A percentile compares a stretch with the other conserved stretches of the same genome.
phyloP scores from a whole-genome alignment of 768 basidiomycete species.

The Lanmaoa pseudosensibilis region DNA sequence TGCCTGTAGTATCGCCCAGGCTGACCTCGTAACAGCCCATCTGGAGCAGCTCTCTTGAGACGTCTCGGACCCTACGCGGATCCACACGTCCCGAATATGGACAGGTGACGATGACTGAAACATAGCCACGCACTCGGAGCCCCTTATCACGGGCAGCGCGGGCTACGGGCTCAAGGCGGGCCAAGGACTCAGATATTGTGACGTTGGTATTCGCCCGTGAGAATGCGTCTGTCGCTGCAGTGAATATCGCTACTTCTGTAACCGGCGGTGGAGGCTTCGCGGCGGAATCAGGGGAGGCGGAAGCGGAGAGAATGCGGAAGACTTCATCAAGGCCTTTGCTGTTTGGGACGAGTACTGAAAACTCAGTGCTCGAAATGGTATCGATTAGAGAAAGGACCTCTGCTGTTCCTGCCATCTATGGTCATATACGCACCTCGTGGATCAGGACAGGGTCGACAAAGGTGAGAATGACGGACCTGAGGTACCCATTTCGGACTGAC shows the following conservation, averaged over 20 bases:
- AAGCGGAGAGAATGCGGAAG: constrained; percentile 48
- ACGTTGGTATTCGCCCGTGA: constrained; percentile 83
- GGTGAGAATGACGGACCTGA: constrained; percentile 48
- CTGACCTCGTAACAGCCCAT: constrained; percentile 97
- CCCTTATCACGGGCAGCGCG: constrained; percentile 57
- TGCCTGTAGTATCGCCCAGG: constrained; percentile 89
- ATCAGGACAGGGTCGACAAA: not conserved
- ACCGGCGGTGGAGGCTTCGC: constrained; percentile 49
- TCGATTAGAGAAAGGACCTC: constrained; percentile 66
- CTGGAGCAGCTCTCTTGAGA: constrained; percentile 68
- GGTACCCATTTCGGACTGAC: constrained; percentile 94
- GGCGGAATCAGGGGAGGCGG: constrained; percentile 28
- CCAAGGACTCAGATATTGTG: constrained; percentile 68
- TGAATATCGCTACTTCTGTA: constrained; percentile 87
- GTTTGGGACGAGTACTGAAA: constrained; percentile 83
- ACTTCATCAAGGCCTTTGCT: constrained; percentile 72
- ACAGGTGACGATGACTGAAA: constrained; percentile 80
- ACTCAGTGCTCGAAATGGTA: constrained; percentile 54
- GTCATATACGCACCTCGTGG: not conserved
- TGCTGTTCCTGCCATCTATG: constrained; percentile 84
- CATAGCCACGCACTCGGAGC: constrained; percentile 78
- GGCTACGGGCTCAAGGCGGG: constrained; percentile 60
- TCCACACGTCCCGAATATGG: constrained; percentile 84
- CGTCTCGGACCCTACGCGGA: constrained; percentile 59
- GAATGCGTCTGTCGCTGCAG: constrained; percentile 86